Conservation (phyloP, 2,329 filamentous ascomycete genomes). For the Karstenula rhodostoma region DNA sequence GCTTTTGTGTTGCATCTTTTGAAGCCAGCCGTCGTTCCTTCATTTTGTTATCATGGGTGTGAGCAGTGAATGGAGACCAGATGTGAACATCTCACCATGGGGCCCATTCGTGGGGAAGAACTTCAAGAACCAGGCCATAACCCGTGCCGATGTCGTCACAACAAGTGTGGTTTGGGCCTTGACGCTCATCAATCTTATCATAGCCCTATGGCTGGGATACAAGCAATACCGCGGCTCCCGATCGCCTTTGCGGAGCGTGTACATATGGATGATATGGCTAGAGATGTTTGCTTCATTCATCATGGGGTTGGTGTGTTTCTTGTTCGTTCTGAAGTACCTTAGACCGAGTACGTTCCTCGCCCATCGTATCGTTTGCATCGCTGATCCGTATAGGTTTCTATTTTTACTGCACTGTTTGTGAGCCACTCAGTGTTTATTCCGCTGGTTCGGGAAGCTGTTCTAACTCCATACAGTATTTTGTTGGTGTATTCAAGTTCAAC, state of each 20-base stretch:
- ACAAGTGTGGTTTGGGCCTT: slow-evolving; percentile 40
- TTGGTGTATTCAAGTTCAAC: slow-evolving; percentile 50
- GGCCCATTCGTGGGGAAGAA: slow-evolving; percentile 27
- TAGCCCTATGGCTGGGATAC: slow-evolving; percentile 46
- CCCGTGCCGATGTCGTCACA: slow-evolving; percentile 40
- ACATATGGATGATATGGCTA: slow-evolving; percentile 60
- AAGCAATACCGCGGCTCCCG: slow-evolving; percentile 37
- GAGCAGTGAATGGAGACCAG: slow-evolving; percentile 21
- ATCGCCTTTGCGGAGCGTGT: slow-evolving; percentile 47
- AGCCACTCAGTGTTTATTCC: neutral
- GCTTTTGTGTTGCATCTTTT: neutral
- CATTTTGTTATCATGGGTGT: slow-evolving; percentile 2
- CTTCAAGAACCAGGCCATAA: slow-evolving; percentile 40
- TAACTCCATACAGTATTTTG: slow-evolving; percentile 37
- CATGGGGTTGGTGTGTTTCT: slow-evolving; percentile 53
- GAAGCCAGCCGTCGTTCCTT: neutral
- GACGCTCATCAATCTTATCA: slow-evolving; percentile 35
- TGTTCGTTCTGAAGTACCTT: slow-evolving; percentile 45
- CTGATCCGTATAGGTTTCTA: slow-evolving; percentile 35
- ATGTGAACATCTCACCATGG: slow-evolving; percentile 21
- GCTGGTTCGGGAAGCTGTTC: neutral
- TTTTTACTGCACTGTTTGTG: slow-evolving; percentile 45
- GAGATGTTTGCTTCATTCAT: slow-evolving; percentile 55
- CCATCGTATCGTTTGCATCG: neutral
- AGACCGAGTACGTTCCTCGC: slow-evolving; percentile 38